phyloP scores from a whole-genome alignment of 371 early-diverging fungal species.

The Mucor saturninus region DNA sequence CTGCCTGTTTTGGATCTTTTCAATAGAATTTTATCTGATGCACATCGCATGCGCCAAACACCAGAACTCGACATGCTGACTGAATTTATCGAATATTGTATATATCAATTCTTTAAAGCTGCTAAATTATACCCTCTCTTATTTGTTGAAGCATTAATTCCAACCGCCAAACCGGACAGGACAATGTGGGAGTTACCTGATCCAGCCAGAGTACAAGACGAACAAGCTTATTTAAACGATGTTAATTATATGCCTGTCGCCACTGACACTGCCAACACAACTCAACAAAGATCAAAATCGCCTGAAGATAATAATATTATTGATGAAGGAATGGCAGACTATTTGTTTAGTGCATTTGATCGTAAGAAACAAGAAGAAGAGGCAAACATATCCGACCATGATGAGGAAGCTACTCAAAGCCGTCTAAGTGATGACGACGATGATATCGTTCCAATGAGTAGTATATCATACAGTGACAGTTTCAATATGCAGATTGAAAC shows the following conservation, averaged over 20 bases:
- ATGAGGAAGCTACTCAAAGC: neutral
- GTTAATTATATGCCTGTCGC: slow-evolving; percentile 9
- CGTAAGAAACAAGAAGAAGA: slow-evolving; percentile 5
- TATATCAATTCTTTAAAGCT: slow-evolving; percentile 61
- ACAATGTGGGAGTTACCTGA: slow-evolving; percentile 13
- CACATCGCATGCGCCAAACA: slow-evolving; percentile 30
- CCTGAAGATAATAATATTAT: neutral
- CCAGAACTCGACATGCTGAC: slow-evolving; percentile 49
- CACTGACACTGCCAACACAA: neutral
- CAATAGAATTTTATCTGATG: slow-evolving; percentile 55
- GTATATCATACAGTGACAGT: neutral
- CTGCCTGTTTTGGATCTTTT: slow-evolving; percentile 67
- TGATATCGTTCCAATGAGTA: neutral
- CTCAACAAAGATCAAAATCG: neutral
- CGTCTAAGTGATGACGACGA: too few species aligned
- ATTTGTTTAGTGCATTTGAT: slow-evolving; percentile 10
- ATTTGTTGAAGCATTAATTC: slow-evolving; percentile 57
- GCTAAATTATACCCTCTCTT: slow-evolving; percentile 60
- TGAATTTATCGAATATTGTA: slow-evolving; percentile 56
- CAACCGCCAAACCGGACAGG: slow-evolving; percentile 15
- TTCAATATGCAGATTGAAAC: neutral
- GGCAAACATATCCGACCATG: neutral
- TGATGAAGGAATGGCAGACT: slow-evolving; percentile 7
- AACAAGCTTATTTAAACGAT: slow-evolving; percentile 1
- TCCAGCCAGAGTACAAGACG: neutral